A percentile compares a stretch with the other conserved stretches of the same genome.
These are phyloP conservation scores for Penicillium sp. DNA, from an alignment of 2,329 filamentous ascomycete genomes.

Conservation along the genomic window DNA sequence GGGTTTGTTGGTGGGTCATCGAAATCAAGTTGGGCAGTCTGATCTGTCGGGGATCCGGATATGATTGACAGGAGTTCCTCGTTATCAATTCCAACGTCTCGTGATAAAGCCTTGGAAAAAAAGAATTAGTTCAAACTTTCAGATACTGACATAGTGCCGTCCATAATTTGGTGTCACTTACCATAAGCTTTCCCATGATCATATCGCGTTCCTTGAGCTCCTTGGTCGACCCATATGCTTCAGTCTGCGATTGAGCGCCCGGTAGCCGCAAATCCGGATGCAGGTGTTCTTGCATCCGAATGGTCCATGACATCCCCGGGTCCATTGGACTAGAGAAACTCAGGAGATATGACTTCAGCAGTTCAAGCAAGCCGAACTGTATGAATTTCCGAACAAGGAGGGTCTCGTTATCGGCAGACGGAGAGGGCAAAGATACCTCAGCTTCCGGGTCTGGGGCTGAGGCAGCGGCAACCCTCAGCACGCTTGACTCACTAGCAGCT, in stretches of 20 bases:
- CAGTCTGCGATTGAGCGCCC: slow-evolving; percentile 49
- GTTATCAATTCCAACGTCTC: slow-evolving; percentile 53
- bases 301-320: slow-evolving; percentile 45
- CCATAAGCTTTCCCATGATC: slow-evolving; percentile 56
- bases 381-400: slow-evolving; percentile 54
- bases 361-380: slow-evolving; percentile 62
- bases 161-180: slow-evolving; percentile 23
- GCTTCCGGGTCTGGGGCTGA: slow-evolving; percentile 59
- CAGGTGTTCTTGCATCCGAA: slow-evolving; percentile 57
- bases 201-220: slow-evolving; percentile 53
- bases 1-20: slow-evolving; percentile 54
- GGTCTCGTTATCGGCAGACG: slow-evolving; percentile 46
- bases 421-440: slow-evolving; percentile 41
- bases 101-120: slow-evolving; percentile 47
- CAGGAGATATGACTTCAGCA: slow-evolving; percentile 60
- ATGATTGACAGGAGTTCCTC: slow-evolving; percentile 49
- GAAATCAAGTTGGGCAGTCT: slow-evolving; percentile 48
- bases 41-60: slow-evolving; percentile 40
- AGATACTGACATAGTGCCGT: fast-evolving
- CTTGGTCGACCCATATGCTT: slow-evolving; percentile 51
- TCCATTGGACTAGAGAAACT: slow-evolving; percentile 36
- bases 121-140: not conserved
- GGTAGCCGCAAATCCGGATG: slow-evolving; percentile 54
- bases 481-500: slow-evolving; percentile 50
- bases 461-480: slow-evolving; percentile 31